These are phyloP conservation scores for Podospora pseudoanserina DNA, from an alignment of 495 filamentous ascomycete genomes.

Conservation along the genomic window DNA sequence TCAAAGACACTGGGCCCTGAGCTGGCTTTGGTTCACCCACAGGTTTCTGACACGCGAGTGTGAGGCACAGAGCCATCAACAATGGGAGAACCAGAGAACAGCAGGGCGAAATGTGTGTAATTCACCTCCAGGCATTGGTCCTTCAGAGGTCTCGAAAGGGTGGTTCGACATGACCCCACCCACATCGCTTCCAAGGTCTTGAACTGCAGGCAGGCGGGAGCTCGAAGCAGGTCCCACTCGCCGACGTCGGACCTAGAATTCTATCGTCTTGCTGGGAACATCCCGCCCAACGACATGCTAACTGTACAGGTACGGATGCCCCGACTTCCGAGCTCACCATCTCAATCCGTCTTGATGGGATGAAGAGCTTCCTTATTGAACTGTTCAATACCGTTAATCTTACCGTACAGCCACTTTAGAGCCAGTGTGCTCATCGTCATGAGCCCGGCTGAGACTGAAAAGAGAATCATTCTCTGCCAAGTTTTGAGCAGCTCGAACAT, in stretches of 20 bases:
- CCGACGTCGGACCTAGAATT: background rate
- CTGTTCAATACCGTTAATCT: constrained; percentile 61
- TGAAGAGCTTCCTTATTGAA: constrained; percentile 32
- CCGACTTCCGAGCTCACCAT: background rate
- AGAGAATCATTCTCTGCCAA: constrained; percentile 61
- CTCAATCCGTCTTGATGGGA: constrained; percentile 22
- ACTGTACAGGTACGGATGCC: constrained; percentile 1
- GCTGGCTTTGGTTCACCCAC: background rate
- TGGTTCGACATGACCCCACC: background rate
- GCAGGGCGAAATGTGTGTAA: background rate
- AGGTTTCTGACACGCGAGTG: background rate
- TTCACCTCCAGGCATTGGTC: background rate
- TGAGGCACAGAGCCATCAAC: background rate
- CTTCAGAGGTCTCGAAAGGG: background rate
- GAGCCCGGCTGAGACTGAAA: constrained; percentile 61
- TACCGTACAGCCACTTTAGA: constrained; percentile 64
- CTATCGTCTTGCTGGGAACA: background rate
- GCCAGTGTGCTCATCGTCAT: constrained; percentile 67
- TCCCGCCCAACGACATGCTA: background rate
- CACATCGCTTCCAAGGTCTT: background rate
- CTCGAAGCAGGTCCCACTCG: background rate
- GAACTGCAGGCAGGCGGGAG: background rate
- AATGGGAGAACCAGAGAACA: background rate
- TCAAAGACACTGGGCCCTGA: background rate
- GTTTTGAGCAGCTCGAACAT: constrained; percentile 64